Conservation (phyloP, 2,329 filamentous ascomycete species). For the Pezicula carpinea region DNA sequence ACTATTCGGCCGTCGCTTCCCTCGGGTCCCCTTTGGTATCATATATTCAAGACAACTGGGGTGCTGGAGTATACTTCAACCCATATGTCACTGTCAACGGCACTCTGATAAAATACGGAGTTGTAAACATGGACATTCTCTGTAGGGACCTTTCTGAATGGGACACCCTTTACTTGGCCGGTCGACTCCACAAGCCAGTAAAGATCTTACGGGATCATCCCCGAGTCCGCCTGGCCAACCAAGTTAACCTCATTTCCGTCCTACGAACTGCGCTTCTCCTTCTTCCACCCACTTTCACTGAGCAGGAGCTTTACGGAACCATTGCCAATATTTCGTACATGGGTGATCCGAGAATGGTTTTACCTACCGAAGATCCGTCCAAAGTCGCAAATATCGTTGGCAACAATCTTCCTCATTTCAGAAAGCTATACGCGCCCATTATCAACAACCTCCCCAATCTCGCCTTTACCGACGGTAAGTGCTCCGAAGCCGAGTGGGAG, state of each 20-base stretch:
- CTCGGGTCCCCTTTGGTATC: slow-evolving; percentile 83
- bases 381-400: slow-evolving; percentile 94
- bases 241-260: slow-evolving; percentile 90
- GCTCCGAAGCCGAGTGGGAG: slow-evolving; percentile 55
- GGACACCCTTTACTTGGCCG: slow-evolving; percentile 95
- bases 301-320: slow-evolving; percentile 81
- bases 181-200: slow-evolving; percentile 92
- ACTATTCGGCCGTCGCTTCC: slow-evolving; percentile 83
- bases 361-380: slow-evolving; percentile 83
- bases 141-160: slow-evolving; percentile 83
- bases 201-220: slow-evolving; percentile 96
- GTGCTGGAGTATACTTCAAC: slow-evolving; percentile 96
- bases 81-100: slow-evolving; percentile 93
- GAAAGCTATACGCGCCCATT: slow-evolving; percentile 83
- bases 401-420: slow-evolving; percentile 87
- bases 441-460: slow-evolving; percentile 89
- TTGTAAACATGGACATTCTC: slow-evolving; percentile 88
- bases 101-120: slow-evolving; percentile 95
- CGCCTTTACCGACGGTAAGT: slow-evolving; percentile 63
- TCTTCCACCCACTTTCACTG: slow-evolving; percentile 77
- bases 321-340: slow-evolving; percentile 92
- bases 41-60: slow-evolving; percentile 78
- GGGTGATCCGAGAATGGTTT: slow-evolving; percentile 91
- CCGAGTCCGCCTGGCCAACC: slow-evolving; percentile 86
- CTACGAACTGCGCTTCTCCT: slow-evolving; percentile 85